phyloP scores from a whole-genome alignment of 352 stramenopile species.

The Thalassiosira hispida region DNA sequence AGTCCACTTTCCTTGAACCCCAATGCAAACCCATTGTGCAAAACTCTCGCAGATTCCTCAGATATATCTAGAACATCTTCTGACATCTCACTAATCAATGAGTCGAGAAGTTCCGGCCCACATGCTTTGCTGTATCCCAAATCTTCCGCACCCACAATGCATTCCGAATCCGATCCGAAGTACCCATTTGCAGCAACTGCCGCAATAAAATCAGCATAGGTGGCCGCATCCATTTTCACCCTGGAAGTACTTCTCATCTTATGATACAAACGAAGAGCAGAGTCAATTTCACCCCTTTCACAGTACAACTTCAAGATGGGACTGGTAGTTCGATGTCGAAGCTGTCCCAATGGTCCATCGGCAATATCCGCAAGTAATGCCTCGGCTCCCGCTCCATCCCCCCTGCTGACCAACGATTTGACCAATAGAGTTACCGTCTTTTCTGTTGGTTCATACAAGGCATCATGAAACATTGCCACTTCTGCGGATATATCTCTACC shows the following conservation, averaged over 20 bases:
- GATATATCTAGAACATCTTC: slow-evolving; percentile 81
- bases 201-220: slow-evolving; percentile 70
- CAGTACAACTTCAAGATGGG: slow-evolving; percentile 78
- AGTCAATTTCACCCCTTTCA: slow-evolving; percentile 63
- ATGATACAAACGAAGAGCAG: slow-evolving; percentile 70
- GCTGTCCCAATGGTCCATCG: slow-evolving; percentile 36
- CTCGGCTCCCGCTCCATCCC: slow-evolving; percentile 63
- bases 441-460: slow-evolving; percentile 67
- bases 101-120: slow-evolving; percentile 74
- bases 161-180: slow-evolving; percentile 56
- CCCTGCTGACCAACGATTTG: slow-evolving; percentile 63
- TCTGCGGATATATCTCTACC: slow-evolving; percentile 60
- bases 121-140: slow-evolving; percentile 52
- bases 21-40: slow-evolving; percentile 70
- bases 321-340: slow-evolving; percentile 72
- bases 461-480: slow-evolving; percentile 72
- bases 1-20: slow-evolving; percentile 53
- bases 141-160: slow-evolving; percentile 59
- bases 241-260: slow-evolving; percentile 67
- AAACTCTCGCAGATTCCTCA: slow-evolving; percentile 59
- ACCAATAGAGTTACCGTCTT: slow-evolving; percentile 71
- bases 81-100: slow-evolving; percentile 74
- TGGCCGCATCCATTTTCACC: slow-evolving; percentile 73
- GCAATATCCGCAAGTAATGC: slow-evolving; percentile 54
- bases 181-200: slow-evolving; percentile 73